phyloP scores from a whole-genome alignment of 1,139 yeast genomes.

The Candida frijolesensis region DNA sequence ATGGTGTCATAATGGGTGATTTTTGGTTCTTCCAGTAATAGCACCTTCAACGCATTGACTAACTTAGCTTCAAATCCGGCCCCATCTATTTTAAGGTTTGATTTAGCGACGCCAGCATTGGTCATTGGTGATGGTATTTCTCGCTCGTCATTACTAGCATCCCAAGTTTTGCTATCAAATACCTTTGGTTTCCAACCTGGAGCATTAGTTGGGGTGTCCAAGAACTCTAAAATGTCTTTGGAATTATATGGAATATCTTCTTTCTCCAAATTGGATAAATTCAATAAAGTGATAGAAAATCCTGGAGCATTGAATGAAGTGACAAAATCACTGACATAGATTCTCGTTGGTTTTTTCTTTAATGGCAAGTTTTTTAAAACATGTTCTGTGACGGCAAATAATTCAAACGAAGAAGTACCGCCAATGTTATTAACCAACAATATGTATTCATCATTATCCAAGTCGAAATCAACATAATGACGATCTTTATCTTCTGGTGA shows the following conservation, averaged over 20 bases:
- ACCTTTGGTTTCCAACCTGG: slow-evolving; percentile 75
- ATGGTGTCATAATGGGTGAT: slow-evolving; percentile 83
- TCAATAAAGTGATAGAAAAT: slow-evolving; percentile 76
- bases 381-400: slow-evolving; percentile 64
- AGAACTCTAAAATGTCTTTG: slow-evolving; percentile 42
- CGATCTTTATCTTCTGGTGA: slow-evolving; percentile 62
- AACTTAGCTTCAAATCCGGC: slow-evolving; percentile 39
- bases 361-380: slow-evolving; percentile 52
- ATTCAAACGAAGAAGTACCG: slow-evolving; percentile 78
- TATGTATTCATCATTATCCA: slow-evolving; percentile 62
- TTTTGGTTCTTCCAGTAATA: slow-evolving; percentile 66
- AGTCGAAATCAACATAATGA: slow-evolving; percentile 66
- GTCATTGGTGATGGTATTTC: slow-evolving; percentile 37
- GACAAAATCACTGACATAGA: slow-evolving; percentile 73
- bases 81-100: slow-evolving; percentile 46
- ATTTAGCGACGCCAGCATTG: slow-evolving; percentile 24
- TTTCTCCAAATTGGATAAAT: slow-evolving; percentile 48
- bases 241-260: slow-evolving; percentile 34
- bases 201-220: slow-evolving; percentile 75
- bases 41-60: slow-evolving; percentile 50
- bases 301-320: slow-evolving; percentile 93
- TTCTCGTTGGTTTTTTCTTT: slow-evolving; percentile 56
- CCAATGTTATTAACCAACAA: slow-evolving; percentile 80
- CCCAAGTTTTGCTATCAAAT: slow-evolving; percentile 30
- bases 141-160: slow-evolving; percentile 9